Evolutionary conservation across 805 yeast species (phyloP).

Genomic region (Monosporozyma servazzii): DNA sequence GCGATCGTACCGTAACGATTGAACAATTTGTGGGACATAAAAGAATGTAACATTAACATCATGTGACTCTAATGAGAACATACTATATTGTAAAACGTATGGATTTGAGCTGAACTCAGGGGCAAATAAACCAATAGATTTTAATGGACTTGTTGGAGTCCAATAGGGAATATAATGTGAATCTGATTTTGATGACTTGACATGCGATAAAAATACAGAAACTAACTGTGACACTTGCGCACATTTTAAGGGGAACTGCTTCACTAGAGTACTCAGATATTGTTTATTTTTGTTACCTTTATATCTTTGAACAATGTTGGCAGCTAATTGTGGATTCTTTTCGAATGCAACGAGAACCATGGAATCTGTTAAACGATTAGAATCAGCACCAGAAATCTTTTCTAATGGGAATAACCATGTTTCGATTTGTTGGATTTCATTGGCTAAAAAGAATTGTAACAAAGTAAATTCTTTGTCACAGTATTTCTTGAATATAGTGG

Average conservation of each 20-base stretch:
- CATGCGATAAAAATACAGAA: slow-evolving; percentile 10
- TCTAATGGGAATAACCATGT: slow-evolving; percentile 58
- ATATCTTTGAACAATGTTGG: slow-evolving; percentile 56
- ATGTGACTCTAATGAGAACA: slow-evolving; percentile 80
- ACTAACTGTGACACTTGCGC: slow-evolving; percentile 20
- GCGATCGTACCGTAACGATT: slow-evolving; percentile 71
- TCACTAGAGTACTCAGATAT: slow-evolving; percentile 38
- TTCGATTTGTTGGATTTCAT: slow-evolving; percentile 61
- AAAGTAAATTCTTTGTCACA: slow-evolving; percentile 45
- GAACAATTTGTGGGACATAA: slow-evolving; percentile 97
- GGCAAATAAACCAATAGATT: slow-evolving; percentile 72
- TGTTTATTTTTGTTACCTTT: slow-evolving; percentile 20
- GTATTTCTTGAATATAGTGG: slow-evolving; percentile 12
- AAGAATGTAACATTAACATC: slow-evolving; percentile 86
- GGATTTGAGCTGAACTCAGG: slow-evolving; percentile 65
- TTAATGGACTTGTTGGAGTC: slow-evolving; percentile 72
- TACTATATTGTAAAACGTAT: slow-evolving; percentile 70
- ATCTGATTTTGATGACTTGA: slow-evolving; percentile 5
- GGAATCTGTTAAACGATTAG: slow-evolving; percentile 27
- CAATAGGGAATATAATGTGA: slow-evolving; percentile 46
- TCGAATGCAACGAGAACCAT: slow-evolving; percentile 50
- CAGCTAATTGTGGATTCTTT: slow-evolving; percentile 64
- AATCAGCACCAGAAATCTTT: slow-evolving; percentile 28
- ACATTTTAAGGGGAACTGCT: slow-evolving; percentile 44
- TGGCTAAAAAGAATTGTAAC: slow-evolving; percentile 54